Percentiles rank a stretch among this genome's conserved stretches.
phyloP scores from a whole-genome alignment of 352 stramenopile species.

The Globisporangium heterothallicum region DNA sequence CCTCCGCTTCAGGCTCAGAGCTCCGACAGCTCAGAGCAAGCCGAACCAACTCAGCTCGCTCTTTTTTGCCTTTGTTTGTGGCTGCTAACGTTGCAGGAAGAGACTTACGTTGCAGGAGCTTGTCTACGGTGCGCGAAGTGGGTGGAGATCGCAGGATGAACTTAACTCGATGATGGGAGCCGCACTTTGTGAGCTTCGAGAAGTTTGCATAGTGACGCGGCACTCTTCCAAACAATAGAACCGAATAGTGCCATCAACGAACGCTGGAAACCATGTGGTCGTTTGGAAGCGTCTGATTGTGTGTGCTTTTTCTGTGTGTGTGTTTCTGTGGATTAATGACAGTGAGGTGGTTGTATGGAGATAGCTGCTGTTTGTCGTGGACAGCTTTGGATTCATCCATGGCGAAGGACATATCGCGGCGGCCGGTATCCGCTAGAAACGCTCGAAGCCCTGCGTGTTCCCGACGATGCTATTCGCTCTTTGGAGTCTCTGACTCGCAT shows the following conservation, averaged over 20 bases:
- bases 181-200: not conserved
- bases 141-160: not conserved
- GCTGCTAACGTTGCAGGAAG: slow-evolving; percentile 3
- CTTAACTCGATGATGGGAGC: not conserved
- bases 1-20: not conserved
- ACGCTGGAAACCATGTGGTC: not conserved
- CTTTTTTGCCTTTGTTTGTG: not conserved
- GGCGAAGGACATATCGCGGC: too few species aligned
- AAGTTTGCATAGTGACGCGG: not conserved
- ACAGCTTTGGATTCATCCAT: too few species aligned
- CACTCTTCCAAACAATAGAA: not conserved
- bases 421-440: too few species aligned
- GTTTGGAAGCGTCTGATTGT: not conserved
- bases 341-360: not conserved
- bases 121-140: not conserved
- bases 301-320: too few species aligned
- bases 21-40: not conserved
- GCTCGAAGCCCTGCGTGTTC: too few species aligned
- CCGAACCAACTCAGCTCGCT: not conserved
- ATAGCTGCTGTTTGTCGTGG: too few species aligned
- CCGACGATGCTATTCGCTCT: too few species aligned
- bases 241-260: not conserved
- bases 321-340: too few species aligned
- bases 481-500: too few species aligned
- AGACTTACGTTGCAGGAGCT: not conserved